These are phyloP conservation scores for Termitomyces sp. DNA, from an alignment of 768 basidiomycete genomes.

Conservation along the genomic window DNA sequence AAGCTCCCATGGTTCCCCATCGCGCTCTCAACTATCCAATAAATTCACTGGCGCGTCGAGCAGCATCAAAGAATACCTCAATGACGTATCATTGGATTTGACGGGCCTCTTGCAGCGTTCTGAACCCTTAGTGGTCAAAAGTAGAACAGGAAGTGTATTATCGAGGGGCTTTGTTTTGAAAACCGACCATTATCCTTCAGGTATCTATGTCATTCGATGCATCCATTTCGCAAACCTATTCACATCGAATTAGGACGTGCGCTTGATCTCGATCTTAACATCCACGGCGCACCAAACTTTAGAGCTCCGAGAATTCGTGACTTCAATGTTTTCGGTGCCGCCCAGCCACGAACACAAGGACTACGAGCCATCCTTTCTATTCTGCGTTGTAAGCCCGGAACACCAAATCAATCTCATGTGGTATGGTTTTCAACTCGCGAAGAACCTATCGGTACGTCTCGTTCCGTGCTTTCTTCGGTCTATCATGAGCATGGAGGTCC, in stretches of 20 bases:
- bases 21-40: conserved; percentile 7
- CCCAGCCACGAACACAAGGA: conserved; percentile 92
- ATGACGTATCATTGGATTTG: conserved; percentile 45
- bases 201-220: conserved; percentile 21
- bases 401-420: conserved; percentile 60
- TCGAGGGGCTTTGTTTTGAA: conserved; percentile 91
- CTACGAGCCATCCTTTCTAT: conserved; percentile 85
- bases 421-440: conserved; percentile 98
- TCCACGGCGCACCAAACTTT: conserved; percentile 96
- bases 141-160: conserved; percentile 76
- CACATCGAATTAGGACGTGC: conserved; percentile 59
- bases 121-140: conserved; percentile 73
- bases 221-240: background rate
- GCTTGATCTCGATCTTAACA: conserved; percentile 82
- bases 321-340: conserved; percentile 91
- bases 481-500: background rate
- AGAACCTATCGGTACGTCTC: conserved; percentile 78
- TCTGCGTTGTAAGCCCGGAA: conserved; percentile 67
- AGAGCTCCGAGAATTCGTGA: conserved; percentile 71
- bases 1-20: conserved; percentile 4
- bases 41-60: conserved; percentile 5
- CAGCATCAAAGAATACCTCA: conserved; percentile 10
- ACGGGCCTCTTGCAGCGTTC: conserved; percentile 60
- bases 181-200: conserved; percentile 85
- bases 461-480: background rate